Base-by-base conservation (phyloP, 306 rosid genomes). In the Trifolium repens region DNA sequence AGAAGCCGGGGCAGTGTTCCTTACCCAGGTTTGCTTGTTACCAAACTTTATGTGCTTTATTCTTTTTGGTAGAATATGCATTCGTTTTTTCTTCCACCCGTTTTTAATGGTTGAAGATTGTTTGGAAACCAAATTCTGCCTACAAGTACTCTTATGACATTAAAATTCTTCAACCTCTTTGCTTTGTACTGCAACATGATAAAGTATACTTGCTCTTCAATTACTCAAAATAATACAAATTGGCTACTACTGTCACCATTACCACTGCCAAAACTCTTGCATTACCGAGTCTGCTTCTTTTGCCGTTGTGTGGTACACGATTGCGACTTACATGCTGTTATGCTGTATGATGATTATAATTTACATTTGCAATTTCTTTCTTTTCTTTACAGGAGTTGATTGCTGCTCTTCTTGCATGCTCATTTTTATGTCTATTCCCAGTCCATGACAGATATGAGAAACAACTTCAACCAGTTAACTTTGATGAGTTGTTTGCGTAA, bases 361-460 rank as follows among this genome's bases (percentile, higher is more conserved):
- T 75, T 9, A 50, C 61, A 55, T 61, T 46, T 49, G 22, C 5
- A 55, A 55, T 62, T 82, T 24, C 47, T 30, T 71, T 22, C 71
- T 77, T 30, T 71, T 22, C 71, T 77, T 89, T 83, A 76, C 92
- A 94, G 97, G 96, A 94, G 84, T 71, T 94, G 83, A 87, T 86
- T 59, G 87, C 91, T 69, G 97, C 96, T 75, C 93, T 94, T 78
- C 97, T 94, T 66, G 89, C 75, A 74, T 91, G 97, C 86, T 91
- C 96, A 44, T 80, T 94, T 34, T 94, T 94, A 81, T 87, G 93
- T 72, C 83, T 94, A 84, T 91, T 88, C 80, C 97, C 98, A 17
- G 76, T 74, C 79, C 64, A 50, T 74, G 72, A 81, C 78, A 87
- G 97, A 90, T 74, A 3, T 61, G 59, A 19, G 73, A 78, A 66